Percentiles rank a stretch among this genome's conserved stretches.
Evolutionary conservation across 2,329 filamentous ascomycete species (phyloP).

Genomic region (Talaromyces sp.): DNA sequence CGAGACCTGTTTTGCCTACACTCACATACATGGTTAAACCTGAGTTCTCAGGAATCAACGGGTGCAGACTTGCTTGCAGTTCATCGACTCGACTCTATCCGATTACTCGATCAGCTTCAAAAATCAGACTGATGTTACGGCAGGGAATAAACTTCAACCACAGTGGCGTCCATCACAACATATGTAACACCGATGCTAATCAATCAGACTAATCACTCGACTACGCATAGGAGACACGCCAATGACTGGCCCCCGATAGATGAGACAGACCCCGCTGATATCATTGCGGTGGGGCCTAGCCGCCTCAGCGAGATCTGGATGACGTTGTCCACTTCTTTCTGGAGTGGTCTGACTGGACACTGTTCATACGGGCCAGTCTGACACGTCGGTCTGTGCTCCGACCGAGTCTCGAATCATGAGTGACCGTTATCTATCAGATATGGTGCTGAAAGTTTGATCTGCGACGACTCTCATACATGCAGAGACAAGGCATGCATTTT

Average conservation of each 20-base stretch:
- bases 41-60: too few relatives aligned
- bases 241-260: too few relatives aligned
- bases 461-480: too few relatives aligned
- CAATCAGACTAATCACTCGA: too few relatives aligned
- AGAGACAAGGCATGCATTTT: too few relatives aligned
- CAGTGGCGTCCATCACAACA: neutral
- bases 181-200: neutral
- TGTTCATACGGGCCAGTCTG: neutral
- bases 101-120: neutral
- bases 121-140: neutral
- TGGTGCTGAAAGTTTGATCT: too few relatives aligned
- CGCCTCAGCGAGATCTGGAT: neutral
- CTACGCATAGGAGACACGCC: too few relatives aligned
- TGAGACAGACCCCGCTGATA: neutral
- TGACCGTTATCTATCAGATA: neutral
- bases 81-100: too few relatives aligned
- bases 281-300: neutral
- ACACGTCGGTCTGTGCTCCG: neutral
- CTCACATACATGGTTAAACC: too few relatives aligned
- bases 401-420: neutral
- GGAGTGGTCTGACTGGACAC: neutral
- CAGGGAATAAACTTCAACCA: neutral
- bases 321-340: neutral
- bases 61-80: too few relatives aligned
- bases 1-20: too few relatives aligned